Evolutionary conservation across 1,139 yeast genomes (phyloP), one percentile per base, ranked within the genome.

Genomic region (Kodamaea plutei): DNA sequence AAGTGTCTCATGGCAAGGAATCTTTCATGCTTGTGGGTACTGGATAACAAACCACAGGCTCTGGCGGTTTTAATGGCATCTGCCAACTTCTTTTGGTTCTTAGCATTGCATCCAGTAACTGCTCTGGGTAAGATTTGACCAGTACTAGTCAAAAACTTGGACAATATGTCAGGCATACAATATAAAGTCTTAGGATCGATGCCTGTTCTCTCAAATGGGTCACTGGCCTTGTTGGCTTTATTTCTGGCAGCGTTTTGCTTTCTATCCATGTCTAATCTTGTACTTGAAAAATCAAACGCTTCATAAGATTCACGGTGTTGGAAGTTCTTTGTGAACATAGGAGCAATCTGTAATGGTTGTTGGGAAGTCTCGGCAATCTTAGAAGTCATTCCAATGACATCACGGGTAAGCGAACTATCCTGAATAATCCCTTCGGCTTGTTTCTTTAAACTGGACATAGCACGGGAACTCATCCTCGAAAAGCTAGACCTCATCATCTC

Each of bases 271-370:
- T 56, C 59, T 23, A 73, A 47, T 40, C 71, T 73, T 28, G 77
- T 74, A 48, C 73, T 56, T 25, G 84, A 76, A 42, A 82, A 81
- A 56, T 82, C 89, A 58, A 80, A 82, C 30, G 93, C 89, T 44
- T 80, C 85, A 48, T 82, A 81, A 2, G 71, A 65, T 2, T 67
- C 60, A 20, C 72, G 73, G 4, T 53, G 50, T 8, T 51, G 52
- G 46, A 76, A 73, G 29, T 52, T 56, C 39, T 60, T 67, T 21
- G 66, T 56, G 43, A 70, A 64, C 18, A 45, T 42, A 29, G 58
- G 54, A 34, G 58, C 56, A 13, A 50, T 48, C 23, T 50, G 44
- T 28, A 50, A 41, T 18, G 57, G 56, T 17, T 56, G 54, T 31
- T 47, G 45, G 27, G 54, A 40, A 30, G 48, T 48, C 35, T 57